phyloP scores from a whole-genome alignment of 345 rosid genomes.

The Theobroma cacao region DNA sequence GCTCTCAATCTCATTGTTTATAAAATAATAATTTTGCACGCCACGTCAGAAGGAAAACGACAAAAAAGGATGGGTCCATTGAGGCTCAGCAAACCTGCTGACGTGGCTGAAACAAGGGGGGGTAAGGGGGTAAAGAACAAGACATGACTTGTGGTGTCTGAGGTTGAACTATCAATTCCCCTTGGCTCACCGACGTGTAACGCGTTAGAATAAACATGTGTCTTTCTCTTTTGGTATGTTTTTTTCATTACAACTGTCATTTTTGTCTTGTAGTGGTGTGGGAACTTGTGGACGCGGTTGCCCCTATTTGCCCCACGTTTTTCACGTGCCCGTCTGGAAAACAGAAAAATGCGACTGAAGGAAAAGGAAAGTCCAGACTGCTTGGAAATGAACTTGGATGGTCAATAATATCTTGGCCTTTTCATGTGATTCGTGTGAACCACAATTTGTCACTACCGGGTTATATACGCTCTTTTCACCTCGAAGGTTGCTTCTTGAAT shows the following conservation, averaged over 20 bases:
- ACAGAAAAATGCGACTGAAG: neutral
- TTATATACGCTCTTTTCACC: neutral
- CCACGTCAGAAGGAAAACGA: constrained; percentile 10
- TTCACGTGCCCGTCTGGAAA: constrained; percentile 27
- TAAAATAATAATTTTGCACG: neutral
- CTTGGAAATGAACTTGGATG: neutral
- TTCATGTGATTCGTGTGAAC: neutral
- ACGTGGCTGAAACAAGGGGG: constrained; percentile 21
- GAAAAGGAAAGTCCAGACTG: neutral
- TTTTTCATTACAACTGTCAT: constrained; percentile 25
- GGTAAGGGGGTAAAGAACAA: neutral
- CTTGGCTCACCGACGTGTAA: constrained; percentile 11
- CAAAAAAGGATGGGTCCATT: neutral
- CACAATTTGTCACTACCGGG: neutral
- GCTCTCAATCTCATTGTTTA: neutral
- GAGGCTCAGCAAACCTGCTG: constrained; percentile 1
- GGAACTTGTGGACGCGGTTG: neutral
- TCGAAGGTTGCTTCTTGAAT: neutral
- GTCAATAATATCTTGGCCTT: neutral
- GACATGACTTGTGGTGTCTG: constrained; percentile 15
- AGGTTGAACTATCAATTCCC: constrained; percentile 31
- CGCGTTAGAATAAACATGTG: constrained; percentile 14
- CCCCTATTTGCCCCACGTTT: constrained; percentile 22
- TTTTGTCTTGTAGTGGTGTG: constrained; percentile 16
- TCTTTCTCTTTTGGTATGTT: neutral